A percentile compares a stretch with the other conserved stretches of the same genome.
Evolutionary conservation across 75 land plant species (phyloP).

Genomic region (Azolla pinnata): DNA sequence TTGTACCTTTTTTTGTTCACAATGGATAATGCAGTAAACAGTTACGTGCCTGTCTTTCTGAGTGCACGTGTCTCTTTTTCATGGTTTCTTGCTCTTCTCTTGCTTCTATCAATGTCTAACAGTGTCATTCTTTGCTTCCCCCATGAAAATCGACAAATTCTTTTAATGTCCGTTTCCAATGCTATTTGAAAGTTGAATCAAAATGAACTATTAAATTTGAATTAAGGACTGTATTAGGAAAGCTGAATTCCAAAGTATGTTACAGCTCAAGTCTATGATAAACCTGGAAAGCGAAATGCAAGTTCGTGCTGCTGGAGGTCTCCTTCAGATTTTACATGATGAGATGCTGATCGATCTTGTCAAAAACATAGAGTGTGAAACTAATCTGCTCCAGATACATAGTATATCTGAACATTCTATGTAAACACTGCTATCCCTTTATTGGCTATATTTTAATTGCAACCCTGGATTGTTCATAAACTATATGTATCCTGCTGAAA

Average conservation of each 20-base stretch:
- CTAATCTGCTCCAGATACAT: conserved; percentile 49
- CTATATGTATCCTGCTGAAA: not conserved
- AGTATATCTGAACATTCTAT: conserved; percentile 63
- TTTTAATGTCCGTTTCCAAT: too few relatives aligned
- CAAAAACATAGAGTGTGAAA: conserved; percentile 46
- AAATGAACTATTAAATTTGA: not conserved
- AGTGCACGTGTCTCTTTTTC: too few relatives aligned
- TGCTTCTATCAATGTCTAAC: too few relatives aligned
- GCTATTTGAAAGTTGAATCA: too few relatives aligned
- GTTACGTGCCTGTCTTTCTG: too few relatives aligned
- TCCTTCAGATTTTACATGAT: conserved; percentile 79
- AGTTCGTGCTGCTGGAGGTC: conserved; percentile 96
- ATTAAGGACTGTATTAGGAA: too few relatives aligned
- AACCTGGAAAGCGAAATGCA: conserved; percentile 85
- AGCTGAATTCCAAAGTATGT: too few relatives aligned
- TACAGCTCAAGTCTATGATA: conserved; percentile 86
- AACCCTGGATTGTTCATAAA: not conserved
- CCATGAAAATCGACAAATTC: too few relatives aligned
- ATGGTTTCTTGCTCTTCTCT: too few relatives aligned
- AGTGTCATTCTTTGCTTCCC: too few relatives aligned
- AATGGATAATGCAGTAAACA: not conserved
- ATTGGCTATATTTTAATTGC: not conserved
- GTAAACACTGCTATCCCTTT: conserved; percentile 19
- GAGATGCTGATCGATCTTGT: conserved; percentile 75
- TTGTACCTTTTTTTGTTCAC: not conserved